Evolutionary conservation across 139 green algal species (phyloP).

Genomic region (Nannochloris sp.): DNA sequence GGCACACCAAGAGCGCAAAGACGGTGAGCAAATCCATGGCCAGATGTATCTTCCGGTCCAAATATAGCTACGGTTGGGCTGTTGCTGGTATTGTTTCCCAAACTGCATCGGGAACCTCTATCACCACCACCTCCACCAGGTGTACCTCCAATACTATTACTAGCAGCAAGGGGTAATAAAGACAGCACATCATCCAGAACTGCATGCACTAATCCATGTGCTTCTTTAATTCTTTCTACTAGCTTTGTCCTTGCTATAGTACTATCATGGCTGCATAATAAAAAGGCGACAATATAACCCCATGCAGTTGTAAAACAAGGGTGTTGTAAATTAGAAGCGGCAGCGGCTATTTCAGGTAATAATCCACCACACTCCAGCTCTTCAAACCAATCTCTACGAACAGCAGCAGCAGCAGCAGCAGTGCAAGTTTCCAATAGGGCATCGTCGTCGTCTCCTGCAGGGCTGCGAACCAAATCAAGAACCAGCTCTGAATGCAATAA

Average conservation of each 20-base stretch:
- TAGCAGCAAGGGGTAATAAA: conserved; percentile 15
- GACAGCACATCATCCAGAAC: conserved; percentile 21
- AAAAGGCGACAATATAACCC: conserved; percentile 25
- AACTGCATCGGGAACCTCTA: no score
- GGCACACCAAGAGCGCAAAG: background rate
- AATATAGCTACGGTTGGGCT: background rate
- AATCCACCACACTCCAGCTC: background rate
- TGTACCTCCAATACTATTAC: background rate
- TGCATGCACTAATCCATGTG: conserved; percentile 12
- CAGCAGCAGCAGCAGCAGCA: background rate
- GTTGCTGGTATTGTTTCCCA: no score
- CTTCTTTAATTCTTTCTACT: conserved; percentile 6
- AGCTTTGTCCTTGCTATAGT: conserved; percentile 12
- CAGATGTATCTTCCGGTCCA: background rate
- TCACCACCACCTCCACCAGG: background rate
- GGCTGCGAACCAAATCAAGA: conserved; percentile 12
- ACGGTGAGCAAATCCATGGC: background rate
- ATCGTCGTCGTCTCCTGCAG: conserved; percentile 17
- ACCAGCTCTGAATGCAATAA: conserved; percentile 36
- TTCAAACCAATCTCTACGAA: no score
- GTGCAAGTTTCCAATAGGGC: conserved; percentile 4
- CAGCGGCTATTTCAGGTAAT: background rate
- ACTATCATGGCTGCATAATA: conserved; percentile 14
- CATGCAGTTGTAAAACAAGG: conserved; percentile 18
- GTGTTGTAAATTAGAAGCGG: background rate